phyloP scores from a whole-genome alignment of 2,329 filamentous ascomycete genomes.

The Alternaria triticimaculans region DNA sequence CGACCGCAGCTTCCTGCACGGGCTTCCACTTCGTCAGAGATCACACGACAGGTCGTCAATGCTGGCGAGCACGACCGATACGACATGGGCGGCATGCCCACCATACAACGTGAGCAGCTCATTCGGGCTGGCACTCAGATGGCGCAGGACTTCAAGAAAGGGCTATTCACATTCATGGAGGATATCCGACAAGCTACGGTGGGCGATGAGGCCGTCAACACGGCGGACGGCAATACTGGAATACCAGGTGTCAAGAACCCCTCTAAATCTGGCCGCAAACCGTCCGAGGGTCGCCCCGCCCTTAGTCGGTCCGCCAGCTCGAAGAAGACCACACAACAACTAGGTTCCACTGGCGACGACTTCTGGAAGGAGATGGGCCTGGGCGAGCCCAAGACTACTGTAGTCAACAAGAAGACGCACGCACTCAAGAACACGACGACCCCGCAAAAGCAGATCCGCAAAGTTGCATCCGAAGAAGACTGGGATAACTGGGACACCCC shows the following conservation, averaged over 20 bases:
- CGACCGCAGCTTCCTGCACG: conserved; percentile 22
- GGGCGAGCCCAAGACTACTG: conserved; percentile 46
- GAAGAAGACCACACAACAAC: conserved; percentile 36
- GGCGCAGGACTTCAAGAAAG: conserved; percentile 86
- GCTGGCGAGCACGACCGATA: conserved; percentile 39
- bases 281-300: conserved; percentile 38
- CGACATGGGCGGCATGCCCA: conserved; percentile 37
- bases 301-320: conserved; percentile 43
- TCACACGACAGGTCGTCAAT: conserved; percentile 34
- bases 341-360: conserved; percentile 49
- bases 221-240: conserved; percentile 41
- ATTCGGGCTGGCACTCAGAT: conserved; percentile 70
- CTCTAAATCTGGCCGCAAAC: conserved; percentile 36
- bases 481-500: conserved; percentile 66
- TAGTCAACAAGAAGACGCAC: conserved; percentile 49
- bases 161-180: conserved; percentile 92
- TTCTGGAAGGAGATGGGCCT: conserved; percentile 55
- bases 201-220: conserved; percentile 79
- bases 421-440: conserved; percentile 44
- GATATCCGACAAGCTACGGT: conserved; percentile 95
- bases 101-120: conserved; percentile 47
- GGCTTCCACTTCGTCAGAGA: conserved; percentile 42
- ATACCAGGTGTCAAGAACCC: conserved; percentile 35
- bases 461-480: conserved; percentile 55
- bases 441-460: conserved; percentile 46